A percentile compares a stretch with the other conserved stretches of the same genome.
phyloP scores from a whole-genome alignment of 441 rosid genomes.

The Euphorbia schlechtendalii region DNA sequence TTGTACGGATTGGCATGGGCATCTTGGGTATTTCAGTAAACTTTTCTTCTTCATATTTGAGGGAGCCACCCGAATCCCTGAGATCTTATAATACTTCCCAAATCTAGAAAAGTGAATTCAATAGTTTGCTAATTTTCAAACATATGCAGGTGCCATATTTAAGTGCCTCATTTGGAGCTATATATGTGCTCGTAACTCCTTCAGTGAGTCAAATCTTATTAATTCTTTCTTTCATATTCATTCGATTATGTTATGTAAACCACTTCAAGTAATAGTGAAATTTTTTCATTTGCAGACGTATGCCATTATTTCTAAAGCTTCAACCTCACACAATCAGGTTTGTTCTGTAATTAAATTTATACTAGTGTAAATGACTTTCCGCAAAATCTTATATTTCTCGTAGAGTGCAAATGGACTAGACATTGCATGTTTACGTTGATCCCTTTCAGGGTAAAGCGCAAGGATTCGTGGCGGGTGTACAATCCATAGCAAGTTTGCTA shows the following conservation, averaged over 20 bases:
- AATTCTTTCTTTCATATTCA: too few species aligned
- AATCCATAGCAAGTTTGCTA: conserved; percentile 43
- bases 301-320: conserved; percentile 49
- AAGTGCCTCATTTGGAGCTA: conserved; percentile 53
- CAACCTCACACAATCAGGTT: conserved; percentile 51
- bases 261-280: not conserved
- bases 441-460: conserved; percentile 45
- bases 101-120: too few species aligned
- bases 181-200: conserved; percentile 45
- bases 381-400: too few species aligned
- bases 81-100: too few species aligned
- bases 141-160: conserved; percentile 44
- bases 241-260: not conserved
- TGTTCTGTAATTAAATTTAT: not conserved
- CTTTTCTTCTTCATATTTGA: too few species aligned
- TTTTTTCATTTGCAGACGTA: conserved; percentile 35
- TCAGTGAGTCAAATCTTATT: conserved; percentile 27
- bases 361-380: too few species aligned
- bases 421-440: too few species aligned
- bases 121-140: too few species aligned
- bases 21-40: conserved; percentile 36
- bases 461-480: conserved; percentile 49
- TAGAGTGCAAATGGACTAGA: too few species aligned
- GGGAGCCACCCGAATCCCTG: too few species aligned
- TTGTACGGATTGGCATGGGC: conserved; percentile 42